Evolutionary conservation across 768 basidiomycete genomes (phyloP).

Genomic region (Tulasnella sp.): DNA sequence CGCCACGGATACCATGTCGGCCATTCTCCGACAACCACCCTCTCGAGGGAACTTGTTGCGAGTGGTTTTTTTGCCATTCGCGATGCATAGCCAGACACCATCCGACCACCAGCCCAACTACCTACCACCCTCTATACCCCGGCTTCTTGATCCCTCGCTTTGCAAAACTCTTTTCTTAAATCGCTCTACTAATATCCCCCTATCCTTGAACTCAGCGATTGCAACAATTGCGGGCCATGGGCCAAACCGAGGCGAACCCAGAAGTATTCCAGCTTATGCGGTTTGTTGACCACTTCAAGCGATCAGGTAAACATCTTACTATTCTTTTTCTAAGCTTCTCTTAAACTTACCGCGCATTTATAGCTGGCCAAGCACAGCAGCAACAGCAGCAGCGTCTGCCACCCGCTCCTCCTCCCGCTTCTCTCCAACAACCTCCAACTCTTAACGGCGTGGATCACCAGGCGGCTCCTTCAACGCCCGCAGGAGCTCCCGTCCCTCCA

Average conservation of each 20-base stretch:
- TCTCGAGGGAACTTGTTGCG: not conserved
- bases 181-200: not conserved
- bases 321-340: not conserved
- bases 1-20: not conserved
- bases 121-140: not conserved
- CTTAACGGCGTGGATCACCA: not conserved
- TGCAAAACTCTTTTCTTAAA: not conserved
- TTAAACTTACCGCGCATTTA: not conserved
- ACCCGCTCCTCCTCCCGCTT: not conserved
- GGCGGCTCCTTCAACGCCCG: not conserved
- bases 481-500: conserved; percentile 25
- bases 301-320: not conserved
- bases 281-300: conserved; percentile 19
- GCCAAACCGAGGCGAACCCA: conserved; percentile 21
- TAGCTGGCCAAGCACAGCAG: conserved; percentile 9
- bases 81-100: not conserved
- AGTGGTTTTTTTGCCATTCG: not conserved
- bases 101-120: not conserved
- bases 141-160: not conserved
- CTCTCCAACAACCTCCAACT: conserved; percentile 3
- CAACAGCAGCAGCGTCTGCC: conserved; percentile 7
- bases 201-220: not conserved
- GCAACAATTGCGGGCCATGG: conserved; percentile 1
- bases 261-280: conserved; percentile 21
- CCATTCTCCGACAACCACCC: not conserved